These are phyloP conservation scores for Suillus subalutaceus DNA, from an alignment of 768 basidiomycete species.

Conservation along the genomic window DNA sequence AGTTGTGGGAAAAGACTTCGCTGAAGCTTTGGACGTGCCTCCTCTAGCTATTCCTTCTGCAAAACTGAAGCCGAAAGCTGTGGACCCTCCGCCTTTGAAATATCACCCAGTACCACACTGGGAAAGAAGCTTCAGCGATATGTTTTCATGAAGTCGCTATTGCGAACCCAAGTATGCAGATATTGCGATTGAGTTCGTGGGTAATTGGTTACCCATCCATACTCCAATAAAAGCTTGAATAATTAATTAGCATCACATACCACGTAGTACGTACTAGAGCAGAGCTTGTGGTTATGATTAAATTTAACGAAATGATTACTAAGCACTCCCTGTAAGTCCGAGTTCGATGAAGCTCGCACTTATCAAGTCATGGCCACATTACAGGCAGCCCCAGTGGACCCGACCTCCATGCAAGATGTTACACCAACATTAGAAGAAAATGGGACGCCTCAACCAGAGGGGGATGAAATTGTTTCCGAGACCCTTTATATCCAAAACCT, in stretches of 20 bases:
- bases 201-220: not conserved
- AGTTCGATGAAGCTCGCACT: conserved; percentile 1
- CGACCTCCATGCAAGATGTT: conserved; percentile 30
- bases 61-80: conserved; percentile 2
- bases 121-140: not conserved
- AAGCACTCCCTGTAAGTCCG: not conserved
- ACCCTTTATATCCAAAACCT: conserved; percentile 96
- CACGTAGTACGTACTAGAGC: too few species aligned
- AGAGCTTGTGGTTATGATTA: not conserved
- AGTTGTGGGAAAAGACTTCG: not conserved
- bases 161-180: not conserved
- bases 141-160: not conserved
- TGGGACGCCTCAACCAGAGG: conserved; percentile 25
- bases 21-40: conserved; percentile 2
- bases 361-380: conserved; percentile 40
- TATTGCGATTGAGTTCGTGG: not conserved
- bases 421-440: conserved; percentile 21
- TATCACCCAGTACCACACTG: too few species aligned
- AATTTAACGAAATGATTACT: not conserved
- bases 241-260: not conserved
- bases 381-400: conserved; percentile 33
- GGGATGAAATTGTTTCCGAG: conserved; percentile 63
- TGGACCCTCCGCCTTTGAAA: not conserved
- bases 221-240: not conserved
- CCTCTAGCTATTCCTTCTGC: not conserved